Evolutionary conservation across 2,329 filamentous ascomycete species (phyloP), one percentile per base, ranked within the genome.

Genomic region (Claviceps spartinae): DNA sequence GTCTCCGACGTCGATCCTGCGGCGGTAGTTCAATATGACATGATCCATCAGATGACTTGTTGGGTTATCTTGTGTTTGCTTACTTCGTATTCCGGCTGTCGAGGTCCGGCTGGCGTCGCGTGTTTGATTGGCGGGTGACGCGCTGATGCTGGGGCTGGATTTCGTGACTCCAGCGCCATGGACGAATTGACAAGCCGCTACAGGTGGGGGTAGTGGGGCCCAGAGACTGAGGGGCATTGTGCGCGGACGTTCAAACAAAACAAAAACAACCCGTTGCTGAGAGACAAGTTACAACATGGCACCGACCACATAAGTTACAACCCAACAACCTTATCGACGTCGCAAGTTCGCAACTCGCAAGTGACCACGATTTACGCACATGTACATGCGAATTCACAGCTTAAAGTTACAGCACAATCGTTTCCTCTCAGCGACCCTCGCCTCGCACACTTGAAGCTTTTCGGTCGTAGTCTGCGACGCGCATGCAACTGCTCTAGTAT

Each of bases 221-320:
- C 24, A 46, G 58, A 59, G 52, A 58, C 51, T 55, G 54, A 58
- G 56, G 34, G 47, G 48, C 36, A 18, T 11, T 46, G 47, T 49
- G 56, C 62, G 59, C 55, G 55, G 56, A n/a, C 14, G 47, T 42
- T 46, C 48, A 36, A 65, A 62, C 56, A 65, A 65, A 65, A 65
- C 62, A 65, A 65, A 65, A 65, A 63, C 64, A 60, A 64, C 52
- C 49, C 20, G 48, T 58, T 58, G 57, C 57, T 53, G 45, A 56
- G 56, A 49, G 56, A 53, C 49, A 18, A 18, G 18, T 18, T 18
- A 18, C 18, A 18, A 36, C 54, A 49, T 49, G 52, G 55, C 22
- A 56, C 47, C 49, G 51, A 9, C 48, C 30, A n/a, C 4, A 18
- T 3, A 22, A 22, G 22, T 22, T 3, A 22, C 3, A 22, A 22